Evolutionary conservation across 345 rosid species (phyloP).

Genomic region (Corchorus olitorius): DNA sequence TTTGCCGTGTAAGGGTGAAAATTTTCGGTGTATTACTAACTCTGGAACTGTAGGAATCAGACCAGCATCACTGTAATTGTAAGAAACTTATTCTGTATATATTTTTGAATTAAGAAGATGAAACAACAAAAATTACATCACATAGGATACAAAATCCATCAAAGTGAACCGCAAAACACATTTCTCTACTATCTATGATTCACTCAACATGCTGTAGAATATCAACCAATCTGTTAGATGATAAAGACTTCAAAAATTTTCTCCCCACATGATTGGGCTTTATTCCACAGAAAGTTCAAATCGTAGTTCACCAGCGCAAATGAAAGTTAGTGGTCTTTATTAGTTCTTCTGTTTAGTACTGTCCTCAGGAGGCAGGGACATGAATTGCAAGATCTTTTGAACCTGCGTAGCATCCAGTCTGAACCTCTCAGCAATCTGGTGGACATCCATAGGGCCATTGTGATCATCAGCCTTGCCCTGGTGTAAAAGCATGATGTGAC

Average conservation of each 20-base stretch:
- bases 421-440: constrained; percentile 71
- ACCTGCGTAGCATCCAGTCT: constrained; percentile 61
- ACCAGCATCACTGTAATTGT: background rate
- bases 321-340: constrained; percentile 4
- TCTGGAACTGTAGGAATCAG: background rate
- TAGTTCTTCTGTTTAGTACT: constrained; percentile 31
- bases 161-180: constrained; percentile 17
- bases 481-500: constrained; percentile 44
- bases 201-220: constrained; percentile 63
- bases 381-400: constrained; percentile 52
- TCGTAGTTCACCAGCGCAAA: constrained; percentile 10
- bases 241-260: background rate
- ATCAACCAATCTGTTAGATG: constrained; percentile 14
- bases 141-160: constrained; percentile 67
- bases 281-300: constrained; percentile 27
- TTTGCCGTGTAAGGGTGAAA: too few species aligned
- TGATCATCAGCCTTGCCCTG: constrained; percentile 85
- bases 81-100: background rate
- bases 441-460: constrained; percentile 56
- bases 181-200: constrained; percentile 17
- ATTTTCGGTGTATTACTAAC: background rate
- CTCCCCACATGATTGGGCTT: constrained; percentile 5
- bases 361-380: constrained; percentile 73
- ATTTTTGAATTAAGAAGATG: background rate
- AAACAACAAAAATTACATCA: constrained; percentile 9